These are phyloP conservation scores for Colletotrichum karsti DNA, from an alignment of 2,329 filamentous ascomycete species.

Conservation along the genomic window DNA sequence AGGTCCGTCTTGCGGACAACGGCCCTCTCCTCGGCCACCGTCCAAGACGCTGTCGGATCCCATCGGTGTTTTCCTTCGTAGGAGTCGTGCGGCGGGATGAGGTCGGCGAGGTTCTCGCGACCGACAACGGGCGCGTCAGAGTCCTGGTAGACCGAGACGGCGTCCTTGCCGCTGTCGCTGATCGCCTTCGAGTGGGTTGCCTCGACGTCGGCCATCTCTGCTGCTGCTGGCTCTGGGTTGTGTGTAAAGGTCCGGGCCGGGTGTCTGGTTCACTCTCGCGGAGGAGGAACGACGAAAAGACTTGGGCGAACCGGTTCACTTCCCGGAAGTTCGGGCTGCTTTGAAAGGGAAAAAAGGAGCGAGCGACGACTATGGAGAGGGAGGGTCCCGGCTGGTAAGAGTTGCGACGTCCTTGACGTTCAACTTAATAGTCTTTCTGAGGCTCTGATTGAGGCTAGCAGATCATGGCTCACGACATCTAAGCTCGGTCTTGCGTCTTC, in stretches of 20 bases:
- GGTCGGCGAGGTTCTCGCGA: constrained; percentile 44
- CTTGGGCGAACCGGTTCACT: neutral
- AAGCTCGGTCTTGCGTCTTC: constrained; percentile 28
- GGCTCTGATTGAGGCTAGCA: constrained; percentile 21
- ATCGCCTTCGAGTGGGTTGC: constrained; percentile 26
- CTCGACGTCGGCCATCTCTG: constrained; percentile 38
- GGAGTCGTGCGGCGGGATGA: constrained; percentile 52
- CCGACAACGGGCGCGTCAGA: constrained; percentile 42
- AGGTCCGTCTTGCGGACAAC: constrained; percentile 61
- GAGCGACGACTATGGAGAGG: constrained; percentile 1
- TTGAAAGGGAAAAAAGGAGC: neutral
- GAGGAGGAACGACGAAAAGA: neutral
- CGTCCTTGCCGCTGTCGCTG: constrained; percentile 31
- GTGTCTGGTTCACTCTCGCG: neutral
- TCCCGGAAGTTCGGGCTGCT: neutral
- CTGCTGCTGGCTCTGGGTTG: constrained; percentile 26
- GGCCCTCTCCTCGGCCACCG: constrained; percentile 61
- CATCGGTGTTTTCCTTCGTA: constrained; percentile 69
- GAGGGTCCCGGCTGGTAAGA: neutral
- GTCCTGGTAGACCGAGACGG: constrained; percentile 32
- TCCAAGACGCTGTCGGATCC: constrained; percentile 66
- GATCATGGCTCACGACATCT: constrained; percentile 27
- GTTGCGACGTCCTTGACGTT: neutral
- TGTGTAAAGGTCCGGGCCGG: neutral
- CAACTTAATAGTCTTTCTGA: constrained; percentile 25